A percentile compares a stretch with the other conserved stretches of the same genome.
Conservation (phyloP, 208 protist genomes). For the Acanthamoeba lenticulata region DNA sequence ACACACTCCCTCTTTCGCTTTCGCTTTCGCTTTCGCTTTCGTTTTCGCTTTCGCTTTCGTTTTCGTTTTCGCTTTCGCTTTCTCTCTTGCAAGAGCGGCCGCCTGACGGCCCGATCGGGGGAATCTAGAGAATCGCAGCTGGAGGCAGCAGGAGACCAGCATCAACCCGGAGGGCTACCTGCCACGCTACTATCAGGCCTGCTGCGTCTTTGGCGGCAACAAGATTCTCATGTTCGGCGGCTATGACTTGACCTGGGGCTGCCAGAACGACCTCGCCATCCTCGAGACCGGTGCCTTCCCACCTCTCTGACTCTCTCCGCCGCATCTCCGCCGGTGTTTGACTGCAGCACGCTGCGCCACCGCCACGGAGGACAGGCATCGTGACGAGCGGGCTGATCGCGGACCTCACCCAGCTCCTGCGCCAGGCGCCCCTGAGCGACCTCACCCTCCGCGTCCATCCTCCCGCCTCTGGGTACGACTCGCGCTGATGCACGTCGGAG, state of each 20-base stretch:
- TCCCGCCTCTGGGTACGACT: too few relatives aligned
- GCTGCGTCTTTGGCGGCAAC: constrained; percentile 16
- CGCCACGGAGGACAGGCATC: not conserved
- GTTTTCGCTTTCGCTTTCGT: too few relatives aligned
- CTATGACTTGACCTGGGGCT: not conserved
- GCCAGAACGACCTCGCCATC: constrained; percentile 9
- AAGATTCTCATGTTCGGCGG: constrained; percentile 41
- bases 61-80: too few relatives aligned
- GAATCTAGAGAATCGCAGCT: not conserved
- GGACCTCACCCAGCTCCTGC: not conserved
- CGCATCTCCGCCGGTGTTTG: too few relatives aligned
- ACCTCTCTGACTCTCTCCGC: too few relatives aligned
- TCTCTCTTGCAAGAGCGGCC: not conserved
- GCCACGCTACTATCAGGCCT: constrained; percentile 18
- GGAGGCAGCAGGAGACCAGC: not conserved
- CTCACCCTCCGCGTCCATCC: not conserved
- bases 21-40: not conserved
- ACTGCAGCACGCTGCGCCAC: too few relatives aligned
- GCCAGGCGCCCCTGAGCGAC: not conserved
- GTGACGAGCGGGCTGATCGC: not conserved
- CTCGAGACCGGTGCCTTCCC: not conserved
- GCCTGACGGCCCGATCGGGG: too few relatives aligned
- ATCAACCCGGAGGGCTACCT: not conserved
- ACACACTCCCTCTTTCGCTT: too few relatives aligned
- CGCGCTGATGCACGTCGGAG: too few relatives aligned